phyloP scores from a whole-genome alignment of 371 early-diverging fungal species.

The Syncephalastrum contaminatum region DNA sequence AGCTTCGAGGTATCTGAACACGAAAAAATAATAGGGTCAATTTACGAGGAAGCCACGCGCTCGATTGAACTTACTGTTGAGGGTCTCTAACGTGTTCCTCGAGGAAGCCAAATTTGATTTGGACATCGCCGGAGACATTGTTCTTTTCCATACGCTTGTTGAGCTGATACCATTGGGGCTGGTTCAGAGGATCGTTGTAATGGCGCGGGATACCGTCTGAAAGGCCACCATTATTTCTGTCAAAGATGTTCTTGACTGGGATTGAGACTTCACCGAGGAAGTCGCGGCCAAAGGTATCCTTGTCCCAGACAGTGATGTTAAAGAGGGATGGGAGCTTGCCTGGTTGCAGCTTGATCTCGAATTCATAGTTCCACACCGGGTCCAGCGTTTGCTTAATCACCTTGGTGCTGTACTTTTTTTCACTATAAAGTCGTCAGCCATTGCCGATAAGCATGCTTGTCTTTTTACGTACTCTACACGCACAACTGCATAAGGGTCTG shows the following conservation, averaged over 20 bases:
- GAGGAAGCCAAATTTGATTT: conserved; percentile 42
- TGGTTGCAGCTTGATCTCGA: conserved; percentile 58
- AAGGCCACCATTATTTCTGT: conserved; percentile 42
- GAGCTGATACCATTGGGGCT: conserved; percentile 34
- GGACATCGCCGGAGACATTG: conserved; percentile 42
- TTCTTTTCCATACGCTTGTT: conserved; percentile 39
- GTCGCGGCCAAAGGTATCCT: conserved; percentile 57
- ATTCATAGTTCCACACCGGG: conserved; percentile 75
- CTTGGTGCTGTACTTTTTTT: conserved; percentile 67
- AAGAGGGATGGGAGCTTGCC: conserved; percentile 43
- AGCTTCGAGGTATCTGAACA: conserved; percentile 15
- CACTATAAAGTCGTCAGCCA: conserved; percentile 30
- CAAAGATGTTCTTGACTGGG: conserved; percentile 56
- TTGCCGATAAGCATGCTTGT: background rate
- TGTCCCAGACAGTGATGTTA: conserved; percentile 57
- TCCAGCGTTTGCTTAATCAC: conserved; percentile 67
- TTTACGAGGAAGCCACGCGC: background rate
- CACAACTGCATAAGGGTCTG: conserved; percentile 61
- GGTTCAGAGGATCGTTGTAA: conserved; percentile 52
- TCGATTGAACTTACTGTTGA: conserved; percentile 27
- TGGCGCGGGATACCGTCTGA: conserved; percentile 44
- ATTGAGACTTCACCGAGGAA: conserved; percentile 66
- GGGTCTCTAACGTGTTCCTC: conserved; percentile 37
- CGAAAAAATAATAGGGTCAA: background rate
- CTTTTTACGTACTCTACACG: conserved; percentile 31